Base-by-base conservation (phyloP, 345 rosid species). In the Gossypium anomalum region DNA sequence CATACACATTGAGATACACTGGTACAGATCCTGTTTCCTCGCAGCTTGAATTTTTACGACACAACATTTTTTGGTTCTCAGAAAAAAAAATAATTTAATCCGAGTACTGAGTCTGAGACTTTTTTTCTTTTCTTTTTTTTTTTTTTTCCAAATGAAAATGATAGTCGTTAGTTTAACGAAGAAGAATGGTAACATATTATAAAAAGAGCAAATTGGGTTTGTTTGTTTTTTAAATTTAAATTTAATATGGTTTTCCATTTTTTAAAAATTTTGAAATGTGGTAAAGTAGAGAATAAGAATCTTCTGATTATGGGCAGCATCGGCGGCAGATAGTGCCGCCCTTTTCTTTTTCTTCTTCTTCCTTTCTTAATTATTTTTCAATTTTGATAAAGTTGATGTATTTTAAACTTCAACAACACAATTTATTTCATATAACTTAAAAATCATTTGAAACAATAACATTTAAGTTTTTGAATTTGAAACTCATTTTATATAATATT, bases 1-100 rank as follows among this genome's bases (percentile, higher is more conserved):
- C 99, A 77, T 95, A 95, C 12, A 95, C 99, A 67, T 95, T 95
- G 25, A 95, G 97, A 82, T 86, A 84, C 66, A 95, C 99, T 0
- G 98, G 93, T 41, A 91, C 89, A n/a, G 97, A 89, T 78, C 97
- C 99, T 75, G 78, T 72, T 9, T 85, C 97, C 44, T 76, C 76
- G 53, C 73, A 78, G 64, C 87, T 82, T 57, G 84, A 82, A 66
- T 62, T 80, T 78, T 86, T 88, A 66, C 94, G 80, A 77, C 99
- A 91, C 80, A 90, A 78, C 99, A 93, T 73, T 62, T 57, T 60
- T 41, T 73, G 29, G 71, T 51, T 13, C 8, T 16, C 17, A 16
- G 38, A 2, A 9, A 44, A 43, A 4, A 13, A 56, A 72, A 63
- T 12, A 15, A 10, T 10, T 45, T 51, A 41, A 9, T 52, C 15